Conservation (phyloP, 257 asterid genomes). For the Craterostigma plantagineum region DNA sequence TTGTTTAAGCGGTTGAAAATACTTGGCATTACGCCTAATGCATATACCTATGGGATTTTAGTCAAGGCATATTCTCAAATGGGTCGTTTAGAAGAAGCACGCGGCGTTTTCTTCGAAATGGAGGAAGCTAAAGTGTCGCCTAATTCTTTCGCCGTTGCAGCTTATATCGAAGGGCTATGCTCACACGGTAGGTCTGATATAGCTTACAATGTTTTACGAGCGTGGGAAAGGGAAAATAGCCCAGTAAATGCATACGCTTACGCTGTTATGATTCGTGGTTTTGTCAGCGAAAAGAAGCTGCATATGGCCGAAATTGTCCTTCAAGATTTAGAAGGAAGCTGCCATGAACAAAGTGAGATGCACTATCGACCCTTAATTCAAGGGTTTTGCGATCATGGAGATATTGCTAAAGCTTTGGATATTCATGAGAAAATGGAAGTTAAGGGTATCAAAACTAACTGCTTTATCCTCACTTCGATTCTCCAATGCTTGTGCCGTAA, state of each 20-base stretch:
- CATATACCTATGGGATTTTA: constrained; percentile 55
- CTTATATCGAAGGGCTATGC: too few species aligned
- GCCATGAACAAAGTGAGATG: constrained; percentile 23
- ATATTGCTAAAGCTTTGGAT: constrained; percentile 29
- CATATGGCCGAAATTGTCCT: neutral
- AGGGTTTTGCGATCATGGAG: constrained; percentile 44
- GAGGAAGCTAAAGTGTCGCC: constrained; percentile 44
- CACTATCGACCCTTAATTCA: constrained; percentile 28
- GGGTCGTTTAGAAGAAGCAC: constrained; percentile 39
- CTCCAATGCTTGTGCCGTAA: constrained; percentile 59
- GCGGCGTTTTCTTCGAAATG: constrained; percentile 34
- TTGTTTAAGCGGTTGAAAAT: constrained; percentile 34
- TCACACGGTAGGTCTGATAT: constrained; percentile 17
- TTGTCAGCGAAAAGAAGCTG: constrained; percentile 24
- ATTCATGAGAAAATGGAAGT: constrained; percentile 34
- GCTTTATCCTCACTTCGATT: constrained; percentile 34
- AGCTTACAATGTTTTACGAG: constrained; percentile 21
- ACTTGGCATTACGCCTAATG: constrained; percentile 40
- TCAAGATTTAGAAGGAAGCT: constrained; percentile 34
- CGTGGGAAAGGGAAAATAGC: constrained; percentile 8
- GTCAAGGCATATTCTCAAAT: constrained; percentile 47
- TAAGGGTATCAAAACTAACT: constrained; percentile 43
- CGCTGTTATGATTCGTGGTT: constrained; percentile 42
- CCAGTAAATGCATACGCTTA: constrained; percentile 29
- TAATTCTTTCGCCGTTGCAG: too few species aligned